Evolutionary conservation across 768 basidiomycete genomes (phyloP), one percentile per base, ranked within the genome.

Genomic region (Tulasnella sp.): DNA sequence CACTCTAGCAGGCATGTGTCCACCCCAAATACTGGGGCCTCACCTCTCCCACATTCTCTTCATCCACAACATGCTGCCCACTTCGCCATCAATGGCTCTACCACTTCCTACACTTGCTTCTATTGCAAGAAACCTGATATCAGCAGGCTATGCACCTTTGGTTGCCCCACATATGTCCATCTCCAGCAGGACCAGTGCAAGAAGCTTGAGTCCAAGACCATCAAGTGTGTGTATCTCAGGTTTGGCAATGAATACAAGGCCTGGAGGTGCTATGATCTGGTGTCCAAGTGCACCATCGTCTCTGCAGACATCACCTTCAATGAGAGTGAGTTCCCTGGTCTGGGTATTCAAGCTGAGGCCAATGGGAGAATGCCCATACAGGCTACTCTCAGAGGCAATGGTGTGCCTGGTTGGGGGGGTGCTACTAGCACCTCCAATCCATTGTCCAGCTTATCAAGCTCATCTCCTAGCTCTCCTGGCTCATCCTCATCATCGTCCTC

Each of bases 211-310:
- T 29, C 62, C 2, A 65, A 69, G 48, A 62, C 64, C 26, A 32
- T 63, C 29, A 70, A 73, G 64, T 76, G 76, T 55, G 56, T 72
- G 1, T 72, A 74, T 41, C 68, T 76, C 53, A 72, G 75, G 1
- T 77, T 75, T 55, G 65, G 67, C 0, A 27, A 56, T 1, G 67
- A 68, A 13, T 68, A 72, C 1, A 74, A 75, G 54, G 70, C 68
- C 1, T 76, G 71, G 51, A 51, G 65, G 15, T 69, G 71, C 63
- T 72, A 70, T 29, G 61, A 75, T 50, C 56, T 21, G 7, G 32
- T 30, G 19, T 30, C 56, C 21, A 51, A 61, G 32, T 7, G 45
- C 27, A n/a, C 42, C 9, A 21, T 61, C 48, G 53, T 50, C 17
- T 61, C 51, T 30, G 30, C 38, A 7, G 48, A 61, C 38, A 61